Percentiles rank a stretch among this genome's conserved stretches.
Evolutionary conservation across 305 asterid species (phyloP).

Genomic region (Lippia alba): DNA sequence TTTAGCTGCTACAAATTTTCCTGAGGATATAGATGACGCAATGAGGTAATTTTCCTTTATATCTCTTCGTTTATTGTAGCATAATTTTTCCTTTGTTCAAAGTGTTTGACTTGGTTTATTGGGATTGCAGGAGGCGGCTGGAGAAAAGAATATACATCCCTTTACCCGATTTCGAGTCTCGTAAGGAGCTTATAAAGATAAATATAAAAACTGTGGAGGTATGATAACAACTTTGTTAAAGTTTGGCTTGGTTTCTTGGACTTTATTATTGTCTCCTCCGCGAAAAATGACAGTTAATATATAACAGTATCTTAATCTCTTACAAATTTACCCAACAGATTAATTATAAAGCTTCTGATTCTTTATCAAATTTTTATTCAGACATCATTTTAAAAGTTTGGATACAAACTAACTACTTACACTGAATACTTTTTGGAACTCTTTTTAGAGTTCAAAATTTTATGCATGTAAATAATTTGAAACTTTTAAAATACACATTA

Average conservation of each 20-base stretch:
- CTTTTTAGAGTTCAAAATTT: too few species aligned
- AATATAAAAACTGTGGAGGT: slow-evolving; percentile 90
- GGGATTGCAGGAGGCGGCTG: slow-evolving; percentile 76
- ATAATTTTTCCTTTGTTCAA: slow-evolving; percentile 15
- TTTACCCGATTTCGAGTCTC: slow-evolving; percentile 87
- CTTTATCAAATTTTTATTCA: not conserved
- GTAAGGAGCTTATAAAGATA: slow-evolving; percentile 90
- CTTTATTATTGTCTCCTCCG: not conserved
- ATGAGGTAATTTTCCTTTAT: slow-evolving; percentile 60
- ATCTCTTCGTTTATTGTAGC: slow-evolving; percentile 20
- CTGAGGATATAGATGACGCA: slow-evolving; percentile 99
- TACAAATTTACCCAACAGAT: not conserved
- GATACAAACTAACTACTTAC: not conserved
- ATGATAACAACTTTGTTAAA: slow-evolving; percentile 30
- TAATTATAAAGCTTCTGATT: not conserved
- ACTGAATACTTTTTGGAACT: not conserved
- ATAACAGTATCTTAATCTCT: not conserved
- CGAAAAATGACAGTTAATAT: slow-evolving; percentile 4
- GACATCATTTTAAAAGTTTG: not conserved
- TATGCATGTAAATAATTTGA: too few species aligned
- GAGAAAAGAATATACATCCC: slow-evolving; percentile 95
- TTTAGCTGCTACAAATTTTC: slow-evolving; percentile 99
- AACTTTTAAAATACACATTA: too few species aligned
- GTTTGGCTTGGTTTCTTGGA: not conserved
- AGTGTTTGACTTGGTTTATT: not conserved